Evolutionary conservation across 179 eudicot species (phyloP).

Genomic region (Drosera spatulata): DNA sequence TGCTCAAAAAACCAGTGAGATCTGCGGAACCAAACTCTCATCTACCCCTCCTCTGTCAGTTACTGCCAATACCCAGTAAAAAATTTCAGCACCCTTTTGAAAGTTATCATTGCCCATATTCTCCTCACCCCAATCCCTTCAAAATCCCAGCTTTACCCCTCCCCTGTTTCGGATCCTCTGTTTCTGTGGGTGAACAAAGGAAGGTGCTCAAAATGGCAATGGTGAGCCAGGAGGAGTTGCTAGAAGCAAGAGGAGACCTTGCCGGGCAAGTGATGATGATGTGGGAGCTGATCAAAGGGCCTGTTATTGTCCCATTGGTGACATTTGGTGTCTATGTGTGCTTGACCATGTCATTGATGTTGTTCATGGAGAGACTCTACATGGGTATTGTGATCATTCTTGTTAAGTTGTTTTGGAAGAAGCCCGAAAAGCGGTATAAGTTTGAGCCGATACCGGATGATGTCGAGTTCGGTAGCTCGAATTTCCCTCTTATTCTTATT

Average conservation of each 20-base stretch:
- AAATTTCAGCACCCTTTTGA: too few species aligned
- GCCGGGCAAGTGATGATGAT: slow-evolving; percentile 20
- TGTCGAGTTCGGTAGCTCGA: slow-evolving; percentile 35
- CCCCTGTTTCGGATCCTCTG: background rate
- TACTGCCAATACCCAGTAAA: background rate
- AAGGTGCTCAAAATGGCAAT: slow-evolving; percentile 21
- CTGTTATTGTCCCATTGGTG: slow-evolving; percentile 44
- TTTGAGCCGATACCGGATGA: slow-evolving; percentile 46
- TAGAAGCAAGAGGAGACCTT: slow-evolving; percentile 27
- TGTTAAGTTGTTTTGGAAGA: slow-evolving; percentile 47
- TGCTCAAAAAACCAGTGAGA: background rate
- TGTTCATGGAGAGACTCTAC: slow-evolving; percentile 56
- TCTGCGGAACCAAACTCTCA: background rate
- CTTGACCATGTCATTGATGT: slow-evolving; percentile 42
- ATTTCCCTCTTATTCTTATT: slow-evolving; percentile 48
- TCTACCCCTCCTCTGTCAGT: background rate
- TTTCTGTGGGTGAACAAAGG: background rate
- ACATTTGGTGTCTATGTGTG: slow-evolving; percentile 24
- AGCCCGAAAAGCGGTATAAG: slow-evolving; percentile 45
- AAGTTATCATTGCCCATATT: background rate
- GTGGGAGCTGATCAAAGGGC: slow-evolving; percentile 39
- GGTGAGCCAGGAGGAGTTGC: slow-evolving; percentile 15
- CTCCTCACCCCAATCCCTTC: background rate
- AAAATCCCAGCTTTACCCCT: too few species aligned
- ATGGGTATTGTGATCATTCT: slow-evolving; percentile 53